These are phyloP conservation scores for Fusarium sp. DNA, from an alignment of 2,329 filamentous ascomycete species.

Conservation along the genomic window DNA sequence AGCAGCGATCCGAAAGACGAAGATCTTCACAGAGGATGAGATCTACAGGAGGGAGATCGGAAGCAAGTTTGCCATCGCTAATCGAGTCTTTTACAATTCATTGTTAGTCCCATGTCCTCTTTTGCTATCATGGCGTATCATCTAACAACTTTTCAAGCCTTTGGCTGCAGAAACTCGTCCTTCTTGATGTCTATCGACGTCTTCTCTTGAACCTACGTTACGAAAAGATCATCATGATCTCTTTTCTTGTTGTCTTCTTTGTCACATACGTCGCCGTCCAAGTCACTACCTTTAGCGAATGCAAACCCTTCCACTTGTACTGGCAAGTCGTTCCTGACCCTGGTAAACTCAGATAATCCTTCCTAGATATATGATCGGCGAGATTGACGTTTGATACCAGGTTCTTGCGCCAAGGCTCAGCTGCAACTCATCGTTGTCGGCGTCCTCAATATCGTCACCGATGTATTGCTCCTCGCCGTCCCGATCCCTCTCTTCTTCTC, in stretches of 20 bases:
- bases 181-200: slow-evolving; percentile 34
- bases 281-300: slow-evolving; percentile 37
- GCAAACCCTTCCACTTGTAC: slow-evolving; percentile 27
- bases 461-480: slow-evolving; percentile 44
- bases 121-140: neutral
- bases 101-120: slow-evolving; percentile 11
- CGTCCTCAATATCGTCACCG: slow-evolving; percentile 44
- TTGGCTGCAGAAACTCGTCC: slow-evolving; percentile 37
- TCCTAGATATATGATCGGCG: neutral
- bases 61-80: slow-evolving; percentile 24
- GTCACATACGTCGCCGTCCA: slow-evolving; percentile 26
- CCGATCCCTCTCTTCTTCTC: slow-evolving; percentile 45
- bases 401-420: slow-evolving; percentile 30
- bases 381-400: neutral
- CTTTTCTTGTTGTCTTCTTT: slow-evolving; percentile 30
- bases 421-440: slow-evolving; percentile 37
- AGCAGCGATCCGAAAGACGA: slow-evolving; percentile 14
- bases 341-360: neutral
- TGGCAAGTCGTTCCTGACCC: slow-evolving; percentile 36
- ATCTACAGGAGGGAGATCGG: slow-evolving; percentile 18
- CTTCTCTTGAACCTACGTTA: slow-evolving; percentile 22
- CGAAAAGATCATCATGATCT: slow-evolving; percentile 21
- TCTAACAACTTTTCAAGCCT: slow-evolving; percentile 14
- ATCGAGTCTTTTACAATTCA: slow-evolving; percentile 30
- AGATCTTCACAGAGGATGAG: slow-evolving; percentile 15